Conservation (phyloP, 1,139 yeast genomes). For the Hyphopichia wangnamkhiaoensis region DNA sequence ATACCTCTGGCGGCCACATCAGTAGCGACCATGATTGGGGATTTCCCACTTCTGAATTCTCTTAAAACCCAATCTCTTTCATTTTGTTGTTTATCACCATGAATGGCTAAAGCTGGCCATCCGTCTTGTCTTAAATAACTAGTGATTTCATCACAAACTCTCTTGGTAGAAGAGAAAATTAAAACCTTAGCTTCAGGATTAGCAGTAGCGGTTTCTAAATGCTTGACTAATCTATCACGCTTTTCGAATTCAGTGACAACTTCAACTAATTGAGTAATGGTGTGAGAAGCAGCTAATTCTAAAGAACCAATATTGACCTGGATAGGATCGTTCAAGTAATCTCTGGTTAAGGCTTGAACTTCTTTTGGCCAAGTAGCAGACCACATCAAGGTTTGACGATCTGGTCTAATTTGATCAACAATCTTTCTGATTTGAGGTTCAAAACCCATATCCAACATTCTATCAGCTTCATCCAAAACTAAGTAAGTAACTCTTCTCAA, state of each 20-base stretch:
- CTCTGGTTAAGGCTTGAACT: slow-evolving; percentile 89
- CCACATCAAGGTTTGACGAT: slow-evolving; percentile 99
- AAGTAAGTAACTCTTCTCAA: slow-evolving; percentile 94
- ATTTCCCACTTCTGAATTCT: slow-evolving; percentile 88
- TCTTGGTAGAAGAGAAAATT: slow-evolving; percentile 92
- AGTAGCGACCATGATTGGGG: slow-evolving; percentile 98
- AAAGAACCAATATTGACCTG: slow-evolving; percentile 96
- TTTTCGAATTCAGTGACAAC: slow-evolving; percentile 90
- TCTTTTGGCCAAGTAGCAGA: slow-evolving; percentile 99
- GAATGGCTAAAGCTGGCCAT: slow-evolving; percentile 98
- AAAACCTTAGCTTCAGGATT: slow-evolving; percentile 77
- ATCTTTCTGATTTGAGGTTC: slow-evolving; percentile 96
- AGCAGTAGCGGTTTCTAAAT: slow-evolving; percentile 81
- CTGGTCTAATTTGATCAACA: slow-evolving; percentile 94
- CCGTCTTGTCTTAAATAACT: slow-evolving; percentile 92
- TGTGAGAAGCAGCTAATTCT: slow-evolving; percentile 95
- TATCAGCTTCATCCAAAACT: slow-evolving; percentile 95
- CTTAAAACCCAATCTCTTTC: slow-evolving; percentile 98
- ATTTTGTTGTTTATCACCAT: slow-evolving; percentile 96
- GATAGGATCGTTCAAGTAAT: slow-evolving; percentile 87
- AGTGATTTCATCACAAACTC: slow-evolving; percentile 96
- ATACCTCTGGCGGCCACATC: slow-evolving; percentile 99
- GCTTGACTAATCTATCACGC: slow-evolving; percentile 83
- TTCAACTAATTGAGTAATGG: slow-evolving; percentile 90
- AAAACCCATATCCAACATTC: slow-evolving; percentile 97